Base-by-base conservation (phyloP, 805 yeast species). In the Grigorovia yakushimaensis region DNA sequence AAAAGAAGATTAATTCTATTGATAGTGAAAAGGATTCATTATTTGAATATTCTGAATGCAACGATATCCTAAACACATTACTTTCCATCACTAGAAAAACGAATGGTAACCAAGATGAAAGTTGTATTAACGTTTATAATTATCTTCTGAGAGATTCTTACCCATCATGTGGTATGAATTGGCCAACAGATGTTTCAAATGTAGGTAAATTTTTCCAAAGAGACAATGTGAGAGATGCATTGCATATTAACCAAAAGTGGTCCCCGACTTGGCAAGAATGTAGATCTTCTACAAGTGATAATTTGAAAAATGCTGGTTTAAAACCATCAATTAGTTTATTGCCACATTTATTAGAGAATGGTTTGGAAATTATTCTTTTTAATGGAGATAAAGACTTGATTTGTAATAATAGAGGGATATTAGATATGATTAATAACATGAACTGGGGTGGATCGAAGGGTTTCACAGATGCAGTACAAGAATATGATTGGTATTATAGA, bases 91-190 rank as follows among this genome's bases (percentile, higher is more conserved):
- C 69, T 0, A 59, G 59, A 42, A 59, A 62, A 27, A 48, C 44
- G 1, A 30, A 5, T 13, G n/a, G 36, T 30, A 30, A 30, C 11
- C 10, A 10, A 30, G 52, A 52, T 15, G 49, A 56, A 4, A 74
- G 70, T 48, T 91, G 98, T 62, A 54, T 77, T 57, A 93, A 93
- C 66, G 79, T 88, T 75, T 91, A 93, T 62, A 95, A 93, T 62
- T 77, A 78, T 47, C 74, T 83, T 36, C 67, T 84, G 46, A 70
- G 67, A 36, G 96, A 88, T 61, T 65, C 79, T 0, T 87, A 72
- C 56, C 97, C 98, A 0, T 67, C 83, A 0, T 93, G 98, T 67
- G 98, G 98, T 5, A 73, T 78, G 77, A 82, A 84, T 62, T 93
- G 98, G 98, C 98, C 98, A 0, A 74, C 74, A 23, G 83, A 76